These are phyloP conservation scores for Penicillium freii DNA, from an alignment of 2,329 filamentous ascomycete genomes.

Conservation along the genomic window DNA sequence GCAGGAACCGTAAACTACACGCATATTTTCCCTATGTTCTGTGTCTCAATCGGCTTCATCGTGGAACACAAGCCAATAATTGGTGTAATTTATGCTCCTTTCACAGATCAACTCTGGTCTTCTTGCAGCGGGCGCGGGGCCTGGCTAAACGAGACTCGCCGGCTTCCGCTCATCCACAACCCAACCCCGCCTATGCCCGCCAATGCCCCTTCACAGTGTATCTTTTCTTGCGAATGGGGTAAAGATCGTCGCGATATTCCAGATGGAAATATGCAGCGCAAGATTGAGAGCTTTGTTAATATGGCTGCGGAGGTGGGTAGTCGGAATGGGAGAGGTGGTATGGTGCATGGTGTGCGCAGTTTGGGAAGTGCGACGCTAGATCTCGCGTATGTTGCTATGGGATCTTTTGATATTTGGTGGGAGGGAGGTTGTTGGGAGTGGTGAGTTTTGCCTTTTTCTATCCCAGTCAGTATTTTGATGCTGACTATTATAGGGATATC, in stretches of 20 bases:
- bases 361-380: constrained; percentile 72
- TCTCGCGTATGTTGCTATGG: constrained; percentile 72
- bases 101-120: constrained; percentile 67
- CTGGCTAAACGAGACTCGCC: constrained; percentile 65
- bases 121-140: constrained; percentile 65
- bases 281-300: constrained; percentile 72
- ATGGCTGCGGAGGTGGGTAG: constrained; percentile 68
- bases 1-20: constrained; percentile 73
- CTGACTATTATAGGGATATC: constrained; percentile 55
- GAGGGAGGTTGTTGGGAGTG: constrained; percentile 81
- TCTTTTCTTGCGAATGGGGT: constrained; percentile 76
- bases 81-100: constrained; percentile 70
- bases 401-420: constrained; percentile 78
- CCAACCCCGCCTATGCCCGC: constrained; percentile 63
- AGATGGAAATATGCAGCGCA: constrained; percentile 67
- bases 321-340: constrained; percentile 65
- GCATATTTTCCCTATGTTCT: constrained; percentile 78
- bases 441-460: constrained; percentile 40
- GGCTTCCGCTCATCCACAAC: constrained; percentile 61
- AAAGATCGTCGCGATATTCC: constrained; percentile 68
- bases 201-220: constrained; percentile 65
- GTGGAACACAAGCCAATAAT: constrained; percentile 60
- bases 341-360: constrained; percentile 75
- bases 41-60: constrained; percentile 71
- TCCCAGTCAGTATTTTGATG: not conserved